Conservation (phyloP, 805 yeast genomes). For the Candida pseudofarinosa region DNA sequence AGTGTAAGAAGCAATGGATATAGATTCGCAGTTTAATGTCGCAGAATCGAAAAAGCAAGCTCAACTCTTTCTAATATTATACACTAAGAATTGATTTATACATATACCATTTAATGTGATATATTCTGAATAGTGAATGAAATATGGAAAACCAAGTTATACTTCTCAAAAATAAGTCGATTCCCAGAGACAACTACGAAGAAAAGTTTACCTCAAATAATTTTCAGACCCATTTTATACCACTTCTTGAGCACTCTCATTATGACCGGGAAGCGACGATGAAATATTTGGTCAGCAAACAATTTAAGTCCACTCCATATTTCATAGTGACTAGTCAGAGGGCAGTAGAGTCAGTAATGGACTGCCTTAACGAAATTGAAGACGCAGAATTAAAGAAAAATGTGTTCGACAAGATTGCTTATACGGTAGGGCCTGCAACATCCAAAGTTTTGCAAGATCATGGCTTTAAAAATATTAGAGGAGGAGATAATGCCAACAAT, state of each 20-base stretch:
- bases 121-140: no score
- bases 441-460: slow-evolving; percentile 48
- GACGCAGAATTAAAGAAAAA: slow-evolving; percentile 12
- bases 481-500: slow-evolving; percentile 78
- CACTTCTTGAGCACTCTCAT: slow-evolving; percentile 66
- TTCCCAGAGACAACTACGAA: slow-evolving; percentile 65
- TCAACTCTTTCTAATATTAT: no score
- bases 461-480: slow-evolving; percentile 68
- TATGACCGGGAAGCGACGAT: slow-evolving; percentile 44
- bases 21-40: no score
- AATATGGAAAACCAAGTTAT: slow-evolving; percentile 25
- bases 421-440: slow-evolving; percentile 93
- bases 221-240: slow-evolving; percentile 55
- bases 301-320: slow-evolving; percentile 42
- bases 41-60: no score
- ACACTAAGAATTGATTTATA: no score
- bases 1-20: no score
- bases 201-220: slow-evolving; percentile 32
- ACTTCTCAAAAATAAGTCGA: slow-evolving; percentile 68
- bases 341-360: slow-evolving; percentile 76
- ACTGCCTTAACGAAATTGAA: slow-evolving; percentile 30
- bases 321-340: slow-evolving; percentile 85
- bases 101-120: no score
- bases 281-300: slow-evolving; percentile 38
- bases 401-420: slow-evolving; percentile 52